These are phyloP conservation scores for Anthostomella pinea DNA, from an alignment of 2,329 filamentous ascomycete species.

Conservation along the genomic window DNA sequence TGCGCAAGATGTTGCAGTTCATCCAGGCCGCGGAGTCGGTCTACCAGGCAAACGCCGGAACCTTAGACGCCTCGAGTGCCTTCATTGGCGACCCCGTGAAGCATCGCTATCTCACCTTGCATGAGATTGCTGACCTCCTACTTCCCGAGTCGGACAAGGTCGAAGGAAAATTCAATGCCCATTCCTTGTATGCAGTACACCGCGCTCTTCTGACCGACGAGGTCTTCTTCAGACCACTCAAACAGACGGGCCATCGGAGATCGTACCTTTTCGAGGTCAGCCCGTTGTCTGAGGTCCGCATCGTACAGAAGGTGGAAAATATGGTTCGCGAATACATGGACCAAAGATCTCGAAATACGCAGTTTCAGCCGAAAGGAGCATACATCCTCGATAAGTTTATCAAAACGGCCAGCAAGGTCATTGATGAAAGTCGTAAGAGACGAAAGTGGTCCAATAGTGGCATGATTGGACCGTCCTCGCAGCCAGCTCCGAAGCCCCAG, in stretches of 20 bases:
- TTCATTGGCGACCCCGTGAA: conserved; percentile 37
- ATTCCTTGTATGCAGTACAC: conserved; percentile 67
- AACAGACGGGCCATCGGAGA: conserved; percentile 48
- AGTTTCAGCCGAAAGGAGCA: background rate
- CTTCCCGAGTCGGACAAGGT: conserved; percentile 36
- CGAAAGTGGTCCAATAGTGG: conserved; percentile 51
- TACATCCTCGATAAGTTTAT: conserved; percentile 43
- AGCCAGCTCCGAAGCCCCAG: conserved; percentile 9
- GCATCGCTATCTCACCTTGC: conserved; percentile 47
- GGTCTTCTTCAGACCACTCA: conserved; percentile 55
- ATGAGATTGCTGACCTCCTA: conserved; percentile 47
- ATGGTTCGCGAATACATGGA: conserved; percentile 55
- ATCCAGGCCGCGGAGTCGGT: conserved; percentile 39
- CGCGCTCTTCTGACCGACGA: conserved; percentile 59
- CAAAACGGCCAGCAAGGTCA: conserved; percentile 44
- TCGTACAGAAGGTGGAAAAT: conserved; percentile 47
- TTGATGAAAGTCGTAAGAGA: conserved; percentile 49
- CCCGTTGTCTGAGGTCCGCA: conserved; percentile 50
- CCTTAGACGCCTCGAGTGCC: conserved; percentile 44
- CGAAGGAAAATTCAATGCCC: conserved; percentile 39
- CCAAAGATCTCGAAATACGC: conserved; percentile 15
- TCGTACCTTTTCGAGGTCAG: conserved; percentile 61
- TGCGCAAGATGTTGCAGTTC: conserved; percentile 49
- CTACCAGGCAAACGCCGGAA: conserved; percentile 46
- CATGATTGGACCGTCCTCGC: conserved; percentile 40